phyloP scores from a whole-genome alignment of 805 yeast species.

The Candida khao-thaluensis region DNA sequence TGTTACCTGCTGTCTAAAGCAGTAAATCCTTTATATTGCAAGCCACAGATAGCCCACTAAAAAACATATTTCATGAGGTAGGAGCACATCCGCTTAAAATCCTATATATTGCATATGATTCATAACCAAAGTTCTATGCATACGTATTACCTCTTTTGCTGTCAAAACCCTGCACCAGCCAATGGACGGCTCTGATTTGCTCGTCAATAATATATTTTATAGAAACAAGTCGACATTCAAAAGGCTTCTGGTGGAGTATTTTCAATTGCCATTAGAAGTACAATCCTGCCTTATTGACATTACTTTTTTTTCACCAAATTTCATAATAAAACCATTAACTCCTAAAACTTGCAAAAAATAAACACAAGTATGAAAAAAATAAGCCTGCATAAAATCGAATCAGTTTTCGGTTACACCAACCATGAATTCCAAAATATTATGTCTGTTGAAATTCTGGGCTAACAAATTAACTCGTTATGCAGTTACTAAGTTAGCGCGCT shows the following conservation, averaged over 20 bases:
- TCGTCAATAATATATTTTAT: no score
- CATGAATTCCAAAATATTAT: not conserved
- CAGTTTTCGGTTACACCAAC: constrained; percentile 1
- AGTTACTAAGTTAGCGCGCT: constrained; percentile 2
- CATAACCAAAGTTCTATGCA: constrained; percentile 7
- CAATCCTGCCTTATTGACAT: no score
- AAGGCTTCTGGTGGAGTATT: no score
- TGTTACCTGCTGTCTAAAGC: no score
- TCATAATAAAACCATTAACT: constrained; percentile 5
- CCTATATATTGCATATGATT: constrained; percentile 3
- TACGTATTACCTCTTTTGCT: constrained; percentile 4
- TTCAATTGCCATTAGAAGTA: no score
- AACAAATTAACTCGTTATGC: constrained; percentile 1
- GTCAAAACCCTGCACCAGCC: not conserved
- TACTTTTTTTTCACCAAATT: no score
- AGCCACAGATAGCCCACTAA: no score
- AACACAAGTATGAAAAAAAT: constrained; percentile 1
- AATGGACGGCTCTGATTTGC: no score
- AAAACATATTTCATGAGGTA: no score
- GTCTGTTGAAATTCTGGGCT: constrained; percentile 3
- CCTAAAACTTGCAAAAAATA: constrained; percentile 4
- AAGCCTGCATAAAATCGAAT: constrained; percentile 1
- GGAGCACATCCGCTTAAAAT: no score
- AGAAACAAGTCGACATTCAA: no score
- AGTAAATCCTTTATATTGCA: no score